These are phyloP conservation scores for Tetrahymena thermophila DNA, from an alignment of 73 alveolate genomes.

Conservation along the genomic window DNA sequence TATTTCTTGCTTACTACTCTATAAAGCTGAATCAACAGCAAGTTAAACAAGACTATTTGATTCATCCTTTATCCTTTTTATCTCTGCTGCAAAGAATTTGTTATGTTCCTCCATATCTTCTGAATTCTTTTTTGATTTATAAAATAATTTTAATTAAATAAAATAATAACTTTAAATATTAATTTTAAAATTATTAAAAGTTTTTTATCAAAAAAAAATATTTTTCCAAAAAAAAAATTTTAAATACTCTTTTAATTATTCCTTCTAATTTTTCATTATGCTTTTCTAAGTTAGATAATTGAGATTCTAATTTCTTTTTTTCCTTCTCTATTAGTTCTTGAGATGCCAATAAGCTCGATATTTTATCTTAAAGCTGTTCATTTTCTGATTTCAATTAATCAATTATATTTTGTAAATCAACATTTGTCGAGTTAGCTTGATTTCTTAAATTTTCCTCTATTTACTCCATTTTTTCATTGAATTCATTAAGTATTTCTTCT, in stretches of 20 bases:
- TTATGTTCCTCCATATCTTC: slow-evolving; percentile 2
- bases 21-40: not conserved
- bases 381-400: not conserved
- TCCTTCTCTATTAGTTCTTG: not conserved
- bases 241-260: not conserved
- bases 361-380: not conserved
- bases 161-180: too few relatives aligned
- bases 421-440: not conserved
- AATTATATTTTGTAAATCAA: not conserved
- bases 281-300: not conserved
- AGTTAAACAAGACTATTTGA: not conserved
- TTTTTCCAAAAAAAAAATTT: not conserved
- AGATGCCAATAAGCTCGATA: not conserved
- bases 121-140: not conserved
- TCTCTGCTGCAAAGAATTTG: not conserved
- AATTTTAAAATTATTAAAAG: too few relatives aligned
- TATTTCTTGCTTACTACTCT: not conserved
- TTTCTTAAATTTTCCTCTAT: not conserved
- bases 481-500: not conserved
- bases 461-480: not conserved
- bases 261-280: not conserved
- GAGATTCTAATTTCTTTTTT: not conserved
- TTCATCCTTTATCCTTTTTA: not conserved
- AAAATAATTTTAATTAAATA: not conserved
- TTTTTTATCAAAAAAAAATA: not conserved